Evolutionary conservation across 805 yeast species (phyloP).

Genomic region (Suhomyces sp.): DNA sequence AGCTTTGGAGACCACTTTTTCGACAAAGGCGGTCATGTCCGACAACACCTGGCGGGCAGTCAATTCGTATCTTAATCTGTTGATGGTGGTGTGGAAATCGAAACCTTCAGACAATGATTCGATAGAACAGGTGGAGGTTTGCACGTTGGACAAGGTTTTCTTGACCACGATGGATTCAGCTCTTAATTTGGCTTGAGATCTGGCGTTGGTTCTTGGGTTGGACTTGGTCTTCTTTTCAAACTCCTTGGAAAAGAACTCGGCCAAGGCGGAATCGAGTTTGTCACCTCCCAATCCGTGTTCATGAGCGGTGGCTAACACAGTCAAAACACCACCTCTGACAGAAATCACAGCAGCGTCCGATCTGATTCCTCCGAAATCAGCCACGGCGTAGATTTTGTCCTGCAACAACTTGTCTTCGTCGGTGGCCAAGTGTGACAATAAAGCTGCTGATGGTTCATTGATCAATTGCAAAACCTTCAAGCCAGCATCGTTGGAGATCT

Average conservation of each 20-base stretch:
- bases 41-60: conserved; percentile 76
- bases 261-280: conserved; percentile 73
- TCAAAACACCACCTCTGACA: conserved; percentile 90
- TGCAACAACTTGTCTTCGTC: conserved; percentile 49
- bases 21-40: conserved; percentile 75
- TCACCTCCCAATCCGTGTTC: conserved; percentile 86
- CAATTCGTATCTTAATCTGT: conserved; percentile 91
- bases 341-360: conserved; percentile 94
- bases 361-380: conserved; percentile 95
- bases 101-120: conserved; percentile 93
- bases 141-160: conserved; percentile 89
- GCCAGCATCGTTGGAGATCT: conserved; percentile 68
- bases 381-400: conserved; percentile 84
- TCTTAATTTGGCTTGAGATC: conserved; percentile 85
- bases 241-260: conserved; percentile 87
- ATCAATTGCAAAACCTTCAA: conserved; percentile 81
- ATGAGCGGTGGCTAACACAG: conserved; percentile 83
- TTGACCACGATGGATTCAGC: conserved; percentile 81
- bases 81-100: conserved; percentile 90
- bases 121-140: conserved; percentile 85
- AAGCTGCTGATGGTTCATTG: conserved; percentile 89
- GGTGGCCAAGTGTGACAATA: conserved; percentile 71
- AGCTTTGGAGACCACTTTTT: conserved; percentile 74
- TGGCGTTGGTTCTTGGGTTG: conserved; percentile 76
- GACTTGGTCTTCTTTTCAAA: conserved; percentile 84